These are phyloP conservation scores for Hypoxylon lenormandii DNA, from an alignment of 495 filamentous ascomycete species.

Conservation along the genomic window DNA sequence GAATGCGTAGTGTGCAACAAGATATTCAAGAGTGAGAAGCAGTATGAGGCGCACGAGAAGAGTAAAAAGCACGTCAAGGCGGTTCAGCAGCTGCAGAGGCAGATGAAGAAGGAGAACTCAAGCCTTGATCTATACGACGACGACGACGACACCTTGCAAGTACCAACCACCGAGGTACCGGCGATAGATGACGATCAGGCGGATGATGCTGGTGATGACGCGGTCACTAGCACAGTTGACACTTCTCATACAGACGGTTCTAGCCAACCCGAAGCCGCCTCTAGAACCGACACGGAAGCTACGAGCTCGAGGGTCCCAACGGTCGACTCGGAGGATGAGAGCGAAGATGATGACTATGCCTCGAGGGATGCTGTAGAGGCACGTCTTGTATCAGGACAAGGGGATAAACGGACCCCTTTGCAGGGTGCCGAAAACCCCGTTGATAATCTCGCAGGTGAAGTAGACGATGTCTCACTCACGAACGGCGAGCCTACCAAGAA, in stretches of 20 bases:
- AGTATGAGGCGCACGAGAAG: constrained; percentile 91
- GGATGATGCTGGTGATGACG: constrained; percentile 11
- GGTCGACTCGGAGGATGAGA: constrained; percentile 23
- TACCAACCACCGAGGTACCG: neutral
- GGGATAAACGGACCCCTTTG: neutral
- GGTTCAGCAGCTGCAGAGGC: constrained; percentile 77
- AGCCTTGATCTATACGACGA: constrained; percentile 64
- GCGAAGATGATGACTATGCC: constrained; percentile 60
- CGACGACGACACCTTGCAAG: constrained; percentile 36
- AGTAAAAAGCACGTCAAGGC: constrained; percentile 95
- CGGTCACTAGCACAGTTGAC: neutral
- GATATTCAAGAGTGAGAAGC: constrained; percentile 91
- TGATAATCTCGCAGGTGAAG: constrained; percentile 7
- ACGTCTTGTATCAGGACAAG: constrained; percentile 46
- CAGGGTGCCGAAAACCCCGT: constrained; percentile 8
- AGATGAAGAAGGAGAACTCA: constrained; percentile 84
- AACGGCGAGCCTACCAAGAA: constrained; percentile 58
- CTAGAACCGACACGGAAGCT: constrained; percentile 18
- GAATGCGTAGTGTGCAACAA: constrained; percentile 95
- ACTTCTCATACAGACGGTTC: constrained; percentile 7
- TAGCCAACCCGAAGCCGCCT: constrained; percentile 3
- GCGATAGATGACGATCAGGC: constrained; percentile 7
- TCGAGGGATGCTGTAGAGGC: constrained; percentile 56
- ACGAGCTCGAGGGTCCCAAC: constrained; percentile 9
- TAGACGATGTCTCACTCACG: constrained; percentile 36